Conservation (phyloP, 768 basidiomycete genomes). For the Solioccasus polychromus region DNA sequence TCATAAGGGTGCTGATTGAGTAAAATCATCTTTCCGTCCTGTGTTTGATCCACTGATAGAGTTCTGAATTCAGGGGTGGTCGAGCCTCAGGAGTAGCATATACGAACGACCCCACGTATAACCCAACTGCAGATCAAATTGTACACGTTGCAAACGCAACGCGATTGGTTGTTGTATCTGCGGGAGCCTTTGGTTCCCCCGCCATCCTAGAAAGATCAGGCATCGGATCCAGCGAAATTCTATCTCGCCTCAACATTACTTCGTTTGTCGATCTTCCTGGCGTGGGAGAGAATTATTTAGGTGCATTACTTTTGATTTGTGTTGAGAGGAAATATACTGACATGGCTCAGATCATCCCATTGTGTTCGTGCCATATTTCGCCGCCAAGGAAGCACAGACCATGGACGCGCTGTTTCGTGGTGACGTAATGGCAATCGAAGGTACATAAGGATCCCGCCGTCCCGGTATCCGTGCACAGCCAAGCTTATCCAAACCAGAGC, state of each 20-base stretch:
- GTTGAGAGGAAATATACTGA: background rate
- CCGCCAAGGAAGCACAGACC: constrained; percentile 45
- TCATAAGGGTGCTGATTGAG: constrained; percentile 51
- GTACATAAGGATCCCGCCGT: too few relatives aligned
- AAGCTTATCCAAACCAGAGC: constrained; percentile 26
- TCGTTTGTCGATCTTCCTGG: constrained; percentile 64
- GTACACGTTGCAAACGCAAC: constrained; percentile 34
- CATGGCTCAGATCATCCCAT: constrained; percentile 29
- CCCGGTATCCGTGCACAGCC: constrained; percentile 10
- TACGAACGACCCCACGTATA: constrained; percentile 29
- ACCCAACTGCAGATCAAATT: constrained; percentile 22
- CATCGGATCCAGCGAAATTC: constrained; percentile 52
- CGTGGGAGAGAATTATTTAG: constrained; percentile 68
- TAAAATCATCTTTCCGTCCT: constrained; percentile 19
- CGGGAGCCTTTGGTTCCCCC: constrained; percentile 55
- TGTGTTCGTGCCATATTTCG: constrained; percentile 33
- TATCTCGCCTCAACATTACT: constrained; percentile 47
- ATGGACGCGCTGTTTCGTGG: constrained; percentile 47
- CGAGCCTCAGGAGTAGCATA: constrained; percentile 52
- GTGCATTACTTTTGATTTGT: constrained; percentile 23
- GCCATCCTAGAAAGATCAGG: constrained; percentile 62
- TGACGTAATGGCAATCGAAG: constrained; percentile 35
- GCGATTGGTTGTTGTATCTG: constrained; percentile 47
- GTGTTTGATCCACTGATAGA: background rate
- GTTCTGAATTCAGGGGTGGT: constrained; percentile 18